phyloP scores from a whole-genome alignment of 2,329 filamentous ascomycete genomes.

The Delphinella strobiligena region DNA sequence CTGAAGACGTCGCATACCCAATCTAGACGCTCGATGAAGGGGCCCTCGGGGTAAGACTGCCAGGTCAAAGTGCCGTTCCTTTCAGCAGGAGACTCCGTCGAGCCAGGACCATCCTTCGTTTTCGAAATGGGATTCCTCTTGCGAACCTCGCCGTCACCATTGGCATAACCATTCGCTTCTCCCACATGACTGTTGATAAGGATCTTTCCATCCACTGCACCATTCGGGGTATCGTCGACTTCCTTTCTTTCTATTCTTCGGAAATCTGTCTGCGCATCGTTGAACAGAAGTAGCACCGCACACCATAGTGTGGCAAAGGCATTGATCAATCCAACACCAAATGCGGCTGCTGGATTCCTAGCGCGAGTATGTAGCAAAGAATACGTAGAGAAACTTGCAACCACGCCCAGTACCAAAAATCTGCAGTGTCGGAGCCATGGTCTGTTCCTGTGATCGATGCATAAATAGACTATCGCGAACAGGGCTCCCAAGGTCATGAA shows the following conservation, averaged over 20 bases:
- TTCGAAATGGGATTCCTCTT: conserved; percentile 5
- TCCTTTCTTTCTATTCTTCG: conserved; percentile 38
- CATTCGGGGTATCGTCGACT: background rate
- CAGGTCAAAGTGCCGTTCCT: conserved; percentile 32
- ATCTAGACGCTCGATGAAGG: conserved; percentile 41
- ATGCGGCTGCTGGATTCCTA: conserved; percentile 38
- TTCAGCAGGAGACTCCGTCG: conserved; percentile 10
- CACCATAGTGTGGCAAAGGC: conserved; percentile 45
- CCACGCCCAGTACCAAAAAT: conserved; percentile 32
- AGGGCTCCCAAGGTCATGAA: conserved; percentile 27
- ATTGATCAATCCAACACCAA: conserved; percentile 42
- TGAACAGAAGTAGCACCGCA: conserved; percentile 40
- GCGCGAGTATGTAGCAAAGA: conserved; percentile 33
- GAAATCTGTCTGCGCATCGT: conserved; percentile 44
- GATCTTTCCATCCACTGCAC: conserved; percentile 6
- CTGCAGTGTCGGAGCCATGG: conserved; percentile 29
- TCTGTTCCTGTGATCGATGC: conserved; percentile 35
- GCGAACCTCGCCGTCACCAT: background rate
- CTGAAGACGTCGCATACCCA: conserved; percentile 46
- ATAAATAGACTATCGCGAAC: conserved; percentile 36
- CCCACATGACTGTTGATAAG: conserved; percentile 4
- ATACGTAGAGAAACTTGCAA: conserved; percentile 32
- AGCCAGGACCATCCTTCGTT: conserved; percentile 12
- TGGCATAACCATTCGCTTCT: conserved; percentile 4
- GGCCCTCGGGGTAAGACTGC: conserved; percentile 38